phyloP scores from a whole-genome alignment of 176 grass and related monocot species.

The Oryza meridionalis region DNA sequence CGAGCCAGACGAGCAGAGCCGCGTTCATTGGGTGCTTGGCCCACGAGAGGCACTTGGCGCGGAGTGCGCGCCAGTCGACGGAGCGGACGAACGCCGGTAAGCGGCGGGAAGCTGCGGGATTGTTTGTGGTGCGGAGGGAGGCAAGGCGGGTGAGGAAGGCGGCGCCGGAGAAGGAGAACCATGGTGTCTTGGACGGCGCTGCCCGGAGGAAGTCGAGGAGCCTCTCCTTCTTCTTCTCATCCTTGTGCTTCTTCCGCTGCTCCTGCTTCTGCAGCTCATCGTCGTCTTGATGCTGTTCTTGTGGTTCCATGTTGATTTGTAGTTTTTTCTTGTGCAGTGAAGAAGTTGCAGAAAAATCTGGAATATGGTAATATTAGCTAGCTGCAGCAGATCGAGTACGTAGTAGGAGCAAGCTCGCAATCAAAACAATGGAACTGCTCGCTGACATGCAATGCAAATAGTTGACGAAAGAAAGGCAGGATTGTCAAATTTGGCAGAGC shows the following conservation, averaged over 20 bases:
- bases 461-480: background rate
- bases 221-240: slow-evolving; percentile 29
- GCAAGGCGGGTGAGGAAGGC: slow-evolving; percentile 29
- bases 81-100: slow-evolving; percentile 39
- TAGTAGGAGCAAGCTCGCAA: background rate
- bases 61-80: slow-evolving; percentile 51
- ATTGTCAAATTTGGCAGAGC: background rate
- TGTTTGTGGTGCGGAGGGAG: background rate
- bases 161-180: slow-evolving; percentile 19
- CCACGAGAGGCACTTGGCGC: slow-evolving; percentile 46
- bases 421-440: too few relatives aligned
- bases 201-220: slow-evolving; percentile 61
- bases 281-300: background rate
- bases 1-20: slow-evolving; percentile 59
- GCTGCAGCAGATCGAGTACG: background rate
- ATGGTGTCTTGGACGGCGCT: slow-evolving; percentile 35
- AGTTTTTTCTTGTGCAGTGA: too few relatives aligned
- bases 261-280: background rate
- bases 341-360: background rate
- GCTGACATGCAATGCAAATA: too few relatives aligned
- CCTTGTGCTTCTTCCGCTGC: background rate
- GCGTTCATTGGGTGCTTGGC: slow-evolving; percentile 54
- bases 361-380: too few relatives aligned
- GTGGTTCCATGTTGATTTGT: background rate
- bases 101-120: background rate